A percentile compares a stretch with the other conserved stretches of the same genome.
These are phyloP conservation scores for Fraxinus velutina DNA, from an alignment of 305 asterid species.

Conservation along the genomic window DNA sequence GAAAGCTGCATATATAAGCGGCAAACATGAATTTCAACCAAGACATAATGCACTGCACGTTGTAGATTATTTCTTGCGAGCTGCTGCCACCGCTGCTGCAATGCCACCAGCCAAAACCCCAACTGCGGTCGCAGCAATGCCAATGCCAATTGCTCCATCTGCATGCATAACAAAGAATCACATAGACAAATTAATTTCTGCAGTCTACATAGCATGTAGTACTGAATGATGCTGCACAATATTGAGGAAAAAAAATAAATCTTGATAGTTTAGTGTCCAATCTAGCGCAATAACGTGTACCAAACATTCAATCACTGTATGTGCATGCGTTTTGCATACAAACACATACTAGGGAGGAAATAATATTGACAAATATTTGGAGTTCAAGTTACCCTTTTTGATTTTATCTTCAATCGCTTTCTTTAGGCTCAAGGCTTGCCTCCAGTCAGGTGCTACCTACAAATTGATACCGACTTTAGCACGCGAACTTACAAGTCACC, in stretches of 20 bases:
- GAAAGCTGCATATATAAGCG: not conserved
- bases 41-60: not conserved
- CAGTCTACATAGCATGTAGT: not conserved
- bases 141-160: constrained; percentile 50
- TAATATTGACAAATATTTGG: not conserved
- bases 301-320: not conserved
- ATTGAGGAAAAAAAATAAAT: not conserved
- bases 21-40: not conserved
- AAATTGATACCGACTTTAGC: constrained; percentile 15
- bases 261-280: not conserved
- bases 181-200: not conserved
- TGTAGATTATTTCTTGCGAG: constrained; percentile 38
- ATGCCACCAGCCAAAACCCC: constrained; percentile 50
- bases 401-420: constrained; percentile 80
- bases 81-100: constrained; percentile 32
- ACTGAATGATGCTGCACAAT: not conserved
- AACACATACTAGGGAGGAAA: not conserved
- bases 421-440: constrained; percentile 81
- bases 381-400: constrained; percentile 53
- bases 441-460: constrained; percentile 86
- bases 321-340: not conserved
- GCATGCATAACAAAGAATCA: constrained; percentile 7
- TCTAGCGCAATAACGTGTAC: not conserved
- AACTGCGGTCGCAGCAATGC: constrained; percentile 49
- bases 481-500: not conserved